Conservation (phyloP, 495 filamentous ascomycete genomes). For the Penicillium steckii region DNA sequence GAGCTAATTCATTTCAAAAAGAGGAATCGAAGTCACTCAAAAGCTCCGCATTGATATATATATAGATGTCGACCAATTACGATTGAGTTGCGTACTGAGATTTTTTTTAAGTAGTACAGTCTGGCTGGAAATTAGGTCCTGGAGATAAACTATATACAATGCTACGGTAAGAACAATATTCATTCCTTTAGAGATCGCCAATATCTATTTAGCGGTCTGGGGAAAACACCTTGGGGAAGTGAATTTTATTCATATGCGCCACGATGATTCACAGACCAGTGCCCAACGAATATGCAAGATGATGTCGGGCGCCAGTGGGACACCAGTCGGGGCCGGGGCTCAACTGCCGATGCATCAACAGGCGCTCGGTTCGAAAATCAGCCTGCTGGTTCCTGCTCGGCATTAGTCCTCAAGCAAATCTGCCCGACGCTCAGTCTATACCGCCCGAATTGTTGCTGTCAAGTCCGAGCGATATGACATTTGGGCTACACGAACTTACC, state of each 20-base stretch:
- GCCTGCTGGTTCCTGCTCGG: conserved; percentile 26
- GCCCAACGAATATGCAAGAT: conserved; percentile 25
- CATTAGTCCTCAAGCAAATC: conserved; percentile 26
- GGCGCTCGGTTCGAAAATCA: conserved; percentile 18
- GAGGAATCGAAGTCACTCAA: too few relatives aligned
- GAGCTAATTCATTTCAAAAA: too few relatives aligned
- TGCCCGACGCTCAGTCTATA: conserved; percentile 22
- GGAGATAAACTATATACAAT: too few relatives aligned
- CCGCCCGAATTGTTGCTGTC: conserved; percentile 5
- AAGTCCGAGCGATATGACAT: conserved; percentile 13
- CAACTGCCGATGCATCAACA: conserved; percentile 17
- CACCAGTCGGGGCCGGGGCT: conserved; percentile 12
- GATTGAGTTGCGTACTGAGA: too few relatives aligned
- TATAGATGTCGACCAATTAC: too few relatives aligned
- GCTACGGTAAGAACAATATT: too few relatives aligned
- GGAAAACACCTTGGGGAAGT: not conserved
- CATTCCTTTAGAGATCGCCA: too few relatives aligned
- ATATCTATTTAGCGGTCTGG: too few relatives aligned
- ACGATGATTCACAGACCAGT: conserved; percentile 10
- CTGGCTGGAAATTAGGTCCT: too few relatives aligned
- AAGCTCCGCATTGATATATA: too few relatives aligned
- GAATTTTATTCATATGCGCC: conserved; percentile 9
- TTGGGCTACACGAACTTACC: conserved; percentile 1
- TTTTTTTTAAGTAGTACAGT: too few relatives aligned
- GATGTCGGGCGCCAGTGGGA: conserved; percentile 17